Percentiles rank a stretch among this genome's conserved stretches.
These are phyloP conservation scores for Periconia macrospinosa DNA, from an alignment of 2,329 filamentous ascomycete species.

Conservation along the genomic window DNA sequence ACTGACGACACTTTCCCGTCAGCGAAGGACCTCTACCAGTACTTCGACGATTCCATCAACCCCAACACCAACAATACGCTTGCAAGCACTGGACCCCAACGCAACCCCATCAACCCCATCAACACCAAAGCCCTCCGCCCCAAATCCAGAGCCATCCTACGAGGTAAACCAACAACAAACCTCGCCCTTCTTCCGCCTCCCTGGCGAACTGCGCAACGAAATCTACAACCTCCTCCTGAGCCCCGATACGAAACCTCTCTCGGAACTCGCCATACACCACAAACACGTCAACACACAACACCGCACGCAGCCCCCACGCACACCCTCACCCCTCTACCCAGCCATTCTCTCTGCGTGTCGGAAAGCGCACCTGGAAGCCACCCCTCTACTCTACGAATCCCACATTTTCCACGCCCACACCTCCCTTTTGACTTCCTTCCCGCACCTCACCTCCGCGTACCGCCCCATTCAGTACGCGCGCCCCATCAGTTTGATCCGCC, in stretches of 20 bases:
- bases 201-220: slow-evolving; percentile 64
- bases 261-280: slow-evolving; percentile 8
- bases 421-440: slow-evolving; percentile 48
- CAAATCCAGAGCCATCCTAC: slow-evolving; percentile 13
- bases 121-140: slow-evolving; percentile 19
- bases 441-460: slow-evolving; percentile 43
- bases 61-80: not conserved
- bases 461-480: slow-evolving; percentile 40
- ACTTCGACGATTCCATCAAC: not conserved
- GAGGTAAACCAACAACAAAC: slow-evolving; percentile 11
- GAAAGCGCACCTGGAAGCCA: slow-evolving; percentile 46
- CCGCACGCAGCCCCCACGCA: slow-evolving; percentile 13
- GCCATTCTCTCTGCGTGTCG: slow-evolving; percentile 47
- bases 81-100: not conserved
- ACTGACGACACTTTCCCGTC: not conserved
- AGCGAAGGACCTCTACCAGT: not conserved
- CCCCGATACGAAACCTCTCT: slow-evolving; percentile 15
- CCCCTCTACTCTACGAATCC: slow-evolving; percentile 50
- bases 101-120: slow-evolving; percentile 16
- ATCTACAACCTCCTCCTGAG: slow-evolving; percentile 52
- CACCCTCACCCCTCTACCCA: slow-evolving; percentile 34
- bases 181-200: slow-evolving; percentile 49
- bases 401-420: slow-evolving; percentile 56
- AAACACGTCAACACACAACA: slow-evolving; percentile 8
- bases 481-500: slow-evolving; percentile 41